A percentile compares a stretch with the other conserved stretches of the same genome.
Conservation (phyloP, 2,329 filamentous ascomycete genomes). For the Talaromyces sp. region DNA sequence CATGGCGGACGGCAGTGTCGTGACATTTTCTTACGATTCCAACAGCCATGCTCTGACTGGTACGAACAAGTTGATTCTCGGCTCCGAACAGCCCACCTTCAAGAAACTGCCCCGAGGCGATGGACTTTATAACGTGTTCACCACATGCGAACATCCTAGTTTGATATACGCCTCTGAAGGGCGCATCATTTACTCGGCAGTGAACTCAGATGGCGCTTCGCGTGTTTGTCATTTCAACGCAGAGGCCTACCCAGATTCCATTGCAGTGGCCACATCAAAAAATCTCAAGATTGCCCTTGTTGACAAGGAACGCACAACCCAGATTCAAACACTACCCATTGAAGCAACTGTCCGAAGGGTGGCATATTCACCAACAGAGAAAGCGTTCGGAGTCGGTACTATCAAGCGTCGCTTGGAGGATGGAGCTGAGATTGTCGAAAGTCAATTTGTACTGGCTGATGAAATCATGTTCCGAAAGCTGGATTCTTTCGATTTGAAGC, state of each 20-base stretch:
- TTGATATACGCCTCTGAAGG: constrained; percentile 88
- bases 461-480: constrained; percentile 81
- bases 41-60: constrained; percentile 61
- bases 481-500: constrained; percentile 63
- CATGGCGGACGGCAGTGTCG: constrained; percentile 86
- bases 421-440: constrained; percentile 71
- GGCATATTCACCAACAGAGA: constrained; percentile 74
- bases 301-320: constrained; percentile 80
- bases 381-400: constrained; percentile 81
- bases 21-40: constrained; percentile 71
- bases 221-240: constrained; percentile 79
- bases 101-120: constrained; percentile 68
- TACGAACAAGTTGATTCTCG: constrained; percentile 77
- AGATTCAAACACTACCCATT: constrained; percentile 75
- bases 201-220: constrained; percentile 81
- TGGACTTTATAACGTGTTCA: constrained; percentile 75
- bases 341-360: constrained; percentile 80
- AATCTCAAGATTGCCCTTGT: constrained; percentile 76
- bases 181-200: constrained; percentile 85
- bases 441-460: constrained; percentile 84
- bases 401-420: constrained; percentile 68
- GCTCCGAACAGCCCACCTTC: constrained; percentile 78
- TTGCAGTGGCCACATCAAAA: constrained; percentile 72
- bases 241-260: constrained; percentile 72
- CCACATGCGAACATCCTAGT: constrained; percentile 89